Conservation (phyloP, 202 grass and related monocot genomes). For the Schoenoplectus triqueter region DNA sequence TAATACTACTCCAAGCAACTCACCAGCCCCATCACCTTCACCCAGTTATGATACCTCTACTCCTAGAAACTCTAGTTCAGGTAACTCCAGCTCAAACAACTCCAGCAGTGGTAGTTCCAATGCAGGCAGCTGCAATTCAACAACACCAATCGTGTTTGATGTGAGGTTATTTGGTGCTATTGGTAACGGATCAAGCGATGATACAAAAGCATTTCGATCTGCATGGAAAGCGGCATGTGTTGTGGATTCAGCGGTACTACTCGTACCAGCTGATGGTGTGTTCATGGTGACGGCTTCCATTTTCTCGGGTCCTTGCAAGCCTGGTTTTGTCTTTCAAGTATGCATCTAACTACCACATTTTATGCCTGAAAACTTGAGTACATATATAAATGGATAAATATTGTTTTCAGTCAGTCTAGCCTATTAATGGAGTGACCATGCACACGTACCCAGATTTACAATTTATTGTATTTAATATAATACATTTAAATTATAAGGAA, state of each 20-base stretch:
- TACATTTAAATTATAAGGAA: not conserved
- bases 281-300: conserved; percentile 73
- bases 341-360: not conserved
- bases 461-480: not conserved
- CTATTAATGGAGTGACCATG: not conserved
- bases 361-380: not conserved
- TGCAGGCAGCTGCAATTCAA: not conserved
- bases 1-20: not conserved
- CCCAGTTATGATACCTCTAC: not conserved
- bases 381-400: not conserved
- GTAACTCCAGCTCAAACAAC: not conserved
- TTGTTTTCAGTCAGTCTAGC: not conserved
- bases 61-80: not conserved
- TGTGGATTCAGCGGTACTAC: conserved; percentile 38
- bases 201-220: conserved; percentile 62
- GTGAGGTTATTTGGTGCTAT: conserved; percentile 63
- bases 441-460: not conserved
- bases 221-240: conserved; percentile 78
- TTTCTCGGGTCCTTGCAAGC: conserved; percentile 64
- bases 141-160: conserved; percentile 49
- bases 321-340: conserved; percentile 59
- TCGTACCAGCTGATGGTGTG: conserved; percentile 65
- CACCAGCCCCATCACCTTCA: not conserved
- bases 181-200: conserved; percentile 53
- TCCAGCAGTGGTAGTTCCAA: not conserved